These are phyloP conservation scores for Mortierella sp. DNA, from an alignment of 371 early-diverging fungal species.

Conservation along the genomic window DNA sequence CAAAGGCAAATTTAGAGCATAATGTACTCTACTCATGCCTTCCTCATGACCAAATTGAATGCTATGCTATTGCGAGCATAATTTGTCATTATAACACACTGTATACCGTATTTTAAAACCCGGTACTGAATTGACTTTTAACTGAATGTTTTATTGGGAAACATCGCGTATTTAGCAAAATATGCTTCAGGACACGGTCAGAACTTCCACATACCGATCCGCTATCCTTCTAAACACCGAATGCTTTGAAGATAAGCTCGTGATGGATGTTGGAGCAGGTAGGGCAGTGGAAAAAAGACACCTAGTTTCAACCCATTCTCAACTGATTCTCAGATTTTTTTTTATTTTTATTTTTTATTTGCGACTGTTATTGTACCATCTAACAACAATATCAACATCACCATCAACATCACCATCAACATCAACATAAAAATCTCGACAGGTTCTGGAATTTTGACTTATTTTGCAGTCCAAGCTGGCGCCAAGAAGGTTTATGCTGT, in stretches of 20 bases:
- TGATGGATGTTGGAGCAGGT: slow-evolving; percentile 98
- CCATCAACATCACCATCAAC: no score
- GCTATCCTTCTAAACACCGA: slow-evolving; percentile 86
- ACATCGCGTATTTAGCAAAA: slow-evolving; percentile 80
- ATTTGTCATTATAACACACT: background rate
- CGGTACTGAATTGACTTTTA: background rate
- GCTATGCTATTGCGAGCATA: no score
- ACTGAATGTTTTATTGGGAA: background rate
- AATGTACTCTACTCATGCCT: no score
- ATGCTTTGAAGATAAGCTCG: slow-evolving; percentile 82
- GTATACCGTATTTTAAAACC: no score
- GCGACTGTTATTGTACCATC: no score
- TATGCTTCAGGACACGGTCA: slow-evolving; percentile 95
- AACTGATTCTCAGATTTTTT: background rate
- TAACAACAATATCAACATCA: no score
- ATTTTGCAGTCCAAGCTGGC: slow-evolving; percentile 94
- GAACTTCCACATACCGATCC: slow-evolving; percentile 95
- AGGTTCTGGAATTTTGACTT: slow-evolving; percentile 93
- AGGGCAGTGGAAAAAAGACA: background rate
- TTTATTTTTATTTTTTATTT: slow-evolving; percentile 41
- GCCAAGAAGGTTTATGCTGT: slow-evolving; percentile 94
- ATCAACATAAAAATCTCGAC: background rate
- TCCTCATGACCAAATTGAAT: no score
- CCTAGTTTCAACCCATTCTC: no score
- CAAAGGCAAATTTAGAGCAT: background rate